phyloP scores from a whole-genome alignment of 257 asterid genomes.

The Mentha longifolia region DNA sequence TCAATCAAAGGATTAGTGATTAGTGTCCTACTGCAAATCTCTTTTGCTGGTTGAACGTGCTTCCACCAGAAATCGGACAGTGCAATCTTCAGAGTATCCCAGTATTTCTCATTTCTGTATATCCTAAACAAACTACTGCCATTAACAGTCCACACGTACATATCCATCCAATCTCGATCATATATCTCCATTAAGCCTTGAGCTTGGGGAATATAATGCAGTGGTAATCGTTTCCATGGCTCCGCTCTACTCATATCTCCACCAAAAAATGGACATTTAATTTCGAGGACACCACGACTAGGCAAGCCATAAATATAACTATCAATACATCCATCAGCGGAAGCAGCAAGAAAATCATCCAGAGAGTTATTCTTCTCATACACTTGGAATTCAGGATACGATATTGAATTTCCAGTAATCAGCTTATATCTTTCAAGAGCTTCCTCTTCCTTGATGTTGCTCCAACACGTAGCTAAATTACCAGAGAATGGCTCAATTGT shows the following conservation, averaged over 20 bases:
- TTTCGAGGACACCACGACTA: slow-evolving; percentile 70
- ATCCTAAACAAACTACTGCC: slow-evolving; percentile 88
- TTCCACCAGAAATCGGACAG: slow-evolving; percentile 95
- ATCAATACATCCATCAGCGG: slow-evolving; percentile 76
- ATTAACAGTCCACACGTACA: slow-evolving; percentile 72
- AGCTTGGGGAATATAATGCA: slow-evolving; percentile 84
- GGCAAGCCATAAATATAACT: slow-evolving; percentile 51
- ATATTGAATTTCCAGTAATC: slow-evolving; percentile 57
- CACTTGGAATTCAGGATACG: slow-evolving; percentile 63
- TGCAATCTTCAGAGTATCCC: slow-evolving; percentile 61
- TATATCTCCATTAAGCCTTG: slow-evolving; percentile 92
- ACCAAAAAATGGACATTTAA: slow-evolving; percentile 73
- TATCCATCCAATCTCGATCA: slow-evolving; percentile 88
- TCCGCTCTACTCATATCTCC: slow-evolving; percentile 53
- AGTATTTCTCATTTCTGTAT: slow-evolving; percentile 62
- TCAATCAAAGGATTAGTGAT: slow-evolving; percentile 63
- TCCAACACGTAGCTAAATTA: slow-evolving; percentile 74
- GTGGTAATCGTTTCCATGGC: slow-evolving; percentile 76
- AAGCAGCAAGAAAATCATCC: slow-evolving; percentile 82
- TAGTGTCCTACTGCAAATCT: slow-evolving; percentile 42
- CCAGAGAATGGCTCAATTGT: slow-evolving; percentile 72
- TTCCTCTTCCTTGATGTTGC: slow-evolving; percentile 75
- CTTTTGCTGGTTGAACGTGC: slow-evolving; percentile 83
- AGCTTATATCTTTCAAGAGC: slow-evolving; percentile 74
- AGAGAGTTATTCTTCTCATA: slow-evolving; percentile 38